These are phyloP conservation scores for Boechera retrofracta DNA, from an alignment of 345 rosid species.

Conservation along the genomic window DNA sequence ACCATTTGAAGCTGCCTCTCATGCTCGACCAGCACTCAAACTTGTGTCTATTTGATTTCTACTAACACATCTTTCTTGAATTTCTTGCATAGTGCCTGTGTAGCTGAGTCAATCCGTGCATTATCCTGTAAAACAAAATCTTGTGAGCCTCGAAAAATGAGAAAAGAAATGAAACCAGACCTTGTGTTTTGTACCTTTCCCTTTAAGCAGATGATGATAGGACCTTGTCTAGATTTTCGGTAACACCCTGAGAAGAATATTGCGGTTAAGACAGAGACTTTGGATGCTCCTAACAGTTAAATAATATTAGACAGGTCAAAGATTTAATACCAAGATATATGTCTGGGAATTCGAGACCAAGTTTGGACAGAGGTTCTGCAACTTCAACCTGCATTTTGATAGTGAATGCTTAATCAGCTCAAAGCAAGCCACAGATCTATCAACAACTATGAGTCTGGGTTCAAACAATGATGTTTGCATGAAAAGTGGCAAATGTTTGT, in stretches of 20 bases:
- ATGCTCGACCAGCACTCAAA: slow-evolving; percentile 3
- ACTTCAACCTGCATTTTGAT: slow-evolving; percentile 71
- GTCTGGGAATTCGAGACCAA: slow-evolving; percentile 89
- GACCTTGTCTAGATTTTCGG: slow-evolving; percentile 77
- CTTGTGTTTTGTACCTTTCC: slow-evolving; percentile 73
- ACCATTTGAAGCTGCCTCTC: slow-evolving; percentile 28
- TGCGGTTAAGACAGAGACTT: slow-evolving; percentile 28
- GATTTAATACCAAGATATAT: slow-evolving; percentile 65
- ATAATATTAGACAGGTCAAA: slow-evolving; percentile 7
- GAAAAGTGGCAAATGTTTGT: not conserved
- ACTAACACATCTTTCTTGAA: slow-evolving; percentile 56
- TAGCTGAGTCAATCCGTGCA: slow-evolving; percentile 60
- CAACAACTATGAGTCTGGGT: slow-evolving; percentile 5
- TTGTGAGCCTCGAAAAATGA: slow-evolving; percentile 7
- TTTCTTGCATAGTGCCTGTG: slow-evolving; percentile 61
- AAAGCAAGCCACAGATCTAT: not conserved
- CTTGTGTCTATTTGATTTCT: slow-evolving; percentile 45
- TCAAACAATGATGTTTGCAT: not conserved
- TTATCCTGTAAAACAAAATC: slow-evolving; percentile 53
- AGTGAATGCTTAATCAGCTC: not conserved
- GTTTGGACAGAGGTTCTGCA: slow-evolving; percentile 79
- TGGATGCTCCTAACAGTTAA: slow-evolving; percentile 10
- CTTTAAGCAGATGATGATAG: slow-evolving; percentile 62
- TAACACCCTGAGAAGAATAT: slow-evolving; percentile 62
- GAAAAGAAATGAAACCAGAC: slow-evolving; percentile 4